Base-by-base conservation (phyloP, 371 early-diverging fungal species). In the Saksenaea vasiformis region DNA sequence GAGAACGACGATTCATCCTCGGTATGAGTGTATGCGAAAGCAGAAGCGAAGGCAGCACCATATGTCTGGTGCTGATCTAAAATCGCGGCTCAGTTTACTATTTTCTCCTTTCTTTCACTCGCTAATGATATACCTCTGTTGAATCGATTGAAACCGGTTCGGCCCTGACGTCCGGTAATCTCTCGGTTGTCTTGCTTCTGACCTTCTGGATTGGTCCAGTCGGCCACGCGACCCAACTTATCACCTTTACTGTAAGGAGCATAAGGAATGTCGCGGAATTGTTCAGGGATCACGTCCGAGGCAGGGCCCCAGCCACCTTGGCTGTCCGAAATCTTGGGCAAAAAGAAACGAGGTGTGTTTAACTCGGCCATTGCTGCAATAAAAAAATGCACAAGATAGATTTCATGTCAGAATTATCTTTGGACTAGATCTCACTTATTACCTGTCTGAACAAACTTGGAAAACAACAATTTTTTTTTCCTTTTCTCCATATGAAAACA, bases 1-100 rank as follows among this genome's bases (percentile, higher is more conserved):
- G 95, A 94, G 90, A 98, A 98, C 19, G 95, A 90, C 37, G 93
- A 90, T 71, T 97, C 98, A 67, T 98, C 98, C 67, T 94, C 94
- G 39, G 86, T 93, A 62, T 92, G 93, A 65, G 88, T 89, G 85
- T 95, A 97, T 56, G 89, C 90, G 73, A 98, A 98, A 4, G 94
- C 88, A 56, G 91, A 90, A 19, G 94, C 90, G 35, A 90, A 89
- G 36, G 90, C 90, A 73, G 91, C 86, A 65, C 96, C 97, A 73
- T 93, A 95, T 22, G 91, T 90, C 77, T 94, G 94, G 64, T 87
- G 89, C 76, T 84, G 81, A 70, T 85, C 86, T 85, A 71, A 36
- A 35, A 28, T 58, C 37, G 1, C 5, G 14, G 17, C 38, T 56
- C 34, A 15, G 17, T 56, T 54, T 13, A 11, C 11, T 39, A 2